A percentile compares a stretch with the other conserved stretches of the same genome.
Evolutionary conservation across 2,329 filamentous ascomycete species (phyloP).

Genomic region (Ascocoryne sarcoides): DNA sequence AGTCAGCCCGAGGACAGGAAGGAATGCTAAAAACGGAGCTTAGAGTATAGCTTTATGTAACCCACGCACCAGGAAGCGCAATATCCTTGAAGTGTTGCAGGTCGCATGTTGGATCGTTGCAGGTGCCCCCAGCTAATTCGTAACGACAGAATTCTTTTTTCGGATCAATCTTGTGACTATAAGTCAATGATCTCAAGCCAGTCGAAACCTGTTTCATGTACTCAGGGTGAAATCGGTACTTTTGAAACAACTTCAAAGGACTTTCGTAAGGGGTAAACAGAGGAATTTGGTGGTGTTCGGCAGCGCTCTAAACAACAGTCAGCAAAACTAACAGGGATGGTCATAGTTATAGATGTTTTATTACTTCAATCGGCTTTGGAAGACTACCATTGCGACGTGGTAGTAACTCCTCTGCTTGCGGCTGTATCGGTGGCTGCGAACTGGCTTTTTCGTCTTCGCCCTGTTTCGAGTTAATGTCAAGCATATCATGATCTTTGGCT

Average conservation of each 20-base stretch:
- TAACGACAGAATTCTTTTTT: slow-evolving; percentile 66
- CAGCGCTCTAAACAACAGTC: slow-evolving; percentile 15
- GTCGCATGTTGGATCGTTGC: slow-evolving; percentile 64
- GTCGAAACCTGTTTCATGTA: slow-evolving; percentile 61
- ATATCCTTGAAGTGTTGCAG: slow-evolving; percentile 75
- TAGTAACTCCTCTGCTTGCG: slow-evolving; percentile 14
- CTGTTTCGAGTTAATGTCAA: slow-evolving; percentile 20
- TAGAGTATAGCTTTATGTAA: slow-evolving; percentile 15
- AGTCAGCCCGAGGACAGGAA: slow-evolving; percentile 33
- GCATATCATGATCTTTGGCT: slow-evolving; percentile 2
- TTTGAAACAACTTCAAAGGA: slow-evolving; percentile 72
- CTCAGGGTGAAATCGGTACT: slow-evolving; percentile 80
- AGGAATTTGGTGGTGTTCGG: slow-evolving; percentile 6
- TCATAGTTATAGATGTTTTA: slow-evolving; percentile 8
- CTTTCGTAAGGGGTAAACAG: slow-evolving; percentile 63
- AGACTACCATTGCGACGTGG: slow-evolving; percentile 11
- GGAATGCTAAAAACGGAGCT: slow-evolving; percentile 1
- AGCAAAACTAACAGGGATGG: slow-evolving; percentile 14
- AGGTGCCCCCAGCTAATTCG: slow-evolving; percentile 61
- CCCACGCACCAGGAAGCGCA: slow-evolving; percentile 63
- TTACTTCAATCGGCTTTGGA: slow-evolving; percentile 21
- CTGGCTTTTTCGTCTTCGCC: too few relatives aligned
- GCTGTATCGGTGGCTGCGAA: slow-evolving; percentile 7
- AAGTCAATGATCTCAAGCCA: slow-evolving; percentile 83
- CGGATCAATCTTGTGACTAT: slow-evolving; percentile 81